A percentile compares a stretch with the other conserved stretches of the same genome.
phyloP scores from a whole-genome alignment of 129 eudicot genomes.

The Tagetes erecta region DNA sequence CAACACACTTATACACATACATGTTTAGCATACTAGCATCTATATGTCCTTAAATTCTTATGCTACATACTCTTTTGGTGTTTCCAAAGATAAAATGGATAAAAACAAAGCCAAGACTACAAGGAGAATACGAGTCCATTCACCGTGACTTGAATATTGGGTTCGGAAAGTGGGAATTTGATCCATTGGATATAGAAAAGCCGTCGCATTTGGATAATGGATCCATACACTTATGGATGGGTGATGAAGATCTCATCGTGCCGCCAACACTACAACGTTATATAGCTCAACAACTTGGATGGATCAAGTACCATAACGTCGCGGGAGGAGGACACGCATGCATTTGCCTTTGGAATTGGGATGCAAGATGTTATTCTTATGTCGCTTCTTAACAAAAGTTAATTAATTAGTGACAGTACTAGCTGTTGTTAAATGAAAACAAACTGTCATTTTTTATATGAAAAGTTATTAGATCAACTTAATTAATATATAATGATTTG shows the following conservation, averaged over 20 bases:
- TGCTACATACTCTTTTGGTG: too few species aligned
- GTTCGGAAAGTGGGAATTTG: background rate
- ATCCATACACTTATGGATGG: conserved; percentile 55
- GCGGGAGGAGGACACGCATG: conserved; percentile 56
- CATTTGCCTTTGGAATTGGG: conserved; percentile 43
- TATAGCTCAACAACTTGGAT: conserved; percentile 45
- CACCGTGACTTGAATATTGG: conserved; percentile 36
- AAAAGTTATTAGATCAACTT: background rate
- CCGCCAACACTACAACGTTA: conserved; percentile 52
- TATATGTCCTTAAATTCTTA: too few species aligned
- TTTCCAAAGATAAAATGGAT: background rate
- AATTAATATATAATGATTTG: background rate
- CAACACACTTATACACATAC: too few species aligned
- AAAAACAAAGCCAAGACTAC: conserved; percentile 39
- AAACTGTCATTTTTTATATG: background rate
- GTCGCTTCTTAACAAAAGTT: conserved; percentile 28
- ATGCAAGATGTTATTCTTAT: conserved; percentile 41
- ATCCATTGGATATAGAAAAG: background rate
- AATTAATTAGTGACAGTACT: background rate
- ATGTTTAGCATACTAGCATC: too few species aligned
- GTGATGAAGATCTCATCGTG: conserved; percentile 53
- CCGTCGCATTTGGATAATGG: background rate
- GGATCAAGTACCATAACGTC: conserved; percentile 75
- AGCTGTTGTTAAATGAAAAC: background rate
- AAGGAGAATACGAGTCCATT: conserved; percentile 62